Percentiles rank a stretch among this genome's conserved stretches.
Evolutionary conservation across 495 filamentous ascomycete species (phyloP).

Genomic region (Penicillium chermesinum): DNA sequence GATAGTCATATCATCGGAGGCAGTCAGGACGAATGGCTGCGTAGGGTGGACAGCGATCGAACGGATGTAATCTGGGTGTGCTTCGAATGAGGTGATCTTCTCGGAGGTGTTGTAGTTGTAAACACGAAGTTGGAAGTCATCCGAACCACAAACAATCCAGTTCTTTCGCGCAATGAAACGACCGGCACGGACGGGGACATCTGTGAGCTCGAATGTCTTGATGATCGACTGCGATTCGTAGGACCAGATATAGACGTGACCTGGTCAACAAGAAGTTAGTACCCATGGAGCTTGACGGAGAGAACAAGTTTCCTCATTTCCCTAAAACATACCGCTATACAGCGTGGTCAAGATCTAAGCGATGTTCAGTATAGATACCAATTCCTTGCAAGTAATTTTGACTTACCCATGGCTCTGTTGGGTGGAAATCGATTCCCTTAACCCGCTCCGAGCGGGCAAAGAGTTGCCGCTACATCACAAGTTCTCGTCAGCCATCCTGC

Average conservation of each 20-base stretch:
- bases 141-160: slow-evolving; percentile 97
- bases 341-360: slow-evolving; percentile 80
- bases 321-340: slow-evolving; percentile 69
- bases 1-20: slow-evolving; percentile 99
- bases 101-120: slow-evolving; percentile 99
- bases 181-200: slow-evolving; percentile 95
- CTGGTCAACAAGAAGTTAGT: slow-evolving; percentile 36
- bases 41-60: slow-evolving; percentile 96
- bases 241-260: slow-evolving; percentile 99
- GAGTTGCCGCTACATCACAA: slow-evolving; percentile 60
- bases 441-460: slow-evolving; percentile 85
- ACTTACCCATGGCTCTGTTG: slow-evolving; percentile 83
- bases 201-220: slow-evolving; percentile 98
- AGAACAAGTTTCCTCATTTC: slow-evolving; percentile 1
- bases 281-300: slow-evolving; percentile 7
- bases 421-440: slow-evolving; percentile 97
- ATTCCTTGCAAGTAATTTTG: neutral
- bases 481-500: slow-evolving; percentile 14
- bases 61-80: slow-evolving; percentile 97
- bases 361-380: slow-evolving; percentile 23
- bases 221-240: slow-evolving; percentile 97
- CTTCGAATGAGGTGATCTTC: slow-evolving; percentile 97
- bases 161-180: slow-evolving; percentile 97
- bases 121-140: slow-evolving; percentile 94
- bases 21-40: slow-evolving; percentile 92